Conservation (phyloP, 1,284 basidiomycete species). For the Pseudozyma hubeiensis region DNA sequence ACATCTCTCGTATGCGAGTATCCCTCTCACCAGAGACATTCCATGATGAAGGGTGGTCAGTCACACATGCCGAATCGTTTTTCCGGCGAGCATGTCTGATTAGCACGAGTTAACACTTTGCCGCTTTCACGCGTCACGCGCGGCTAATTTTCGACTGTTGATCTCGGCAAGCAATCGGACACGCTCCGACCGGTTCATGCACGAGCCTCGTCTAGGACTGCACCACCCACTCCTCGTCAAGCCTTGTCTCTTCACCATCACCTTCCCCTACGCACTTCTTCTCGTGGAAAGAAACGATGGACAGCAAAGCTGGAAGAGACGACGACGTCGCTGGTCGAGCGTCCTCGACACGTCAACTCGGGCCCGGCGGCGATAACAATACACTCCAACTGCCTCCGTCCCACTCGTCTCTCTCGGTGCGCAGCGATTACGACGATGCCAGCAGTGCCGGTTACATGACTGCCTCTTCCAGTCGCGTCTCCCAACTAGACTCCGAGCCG, state of each 20-base stretch:
- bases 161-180: constrained; percentile 11
- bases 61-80: no score
- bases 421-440: constrained; percentile 22
- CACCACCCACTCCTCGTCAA: constrained; percentile 2
- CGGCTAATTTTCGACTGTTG: not conserved
- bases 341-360: not conserved
- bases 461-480: constrained; percentile 29
- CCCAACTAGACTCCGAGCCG: constrained; percentile 21
- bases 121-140: constrained; percentile 5
- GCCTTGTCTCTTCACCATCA: constrained; percentile 3
- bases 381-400: constrained; percentile 22
- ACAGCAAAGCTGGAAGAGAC: not conserved
- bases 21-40: no score
- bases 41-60: no score
- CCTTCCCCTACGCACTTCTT: not conserved
- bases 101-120: not conserved
- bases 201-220: constrained; percentile 4
- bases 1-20: no score
- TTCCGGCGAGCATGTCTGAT: not conserved
- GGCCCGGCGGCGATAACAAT: not conserved
- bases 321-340: constrained; percentile 5
- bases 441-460: constrained; percentile 27
- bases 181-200: not conserved
- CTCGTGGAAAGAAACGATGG: constrained; percentile 1
- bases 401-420: constrained; percentile 25